These are phyloP conservation scores for Colletotrichum musicola DNA, from an alignment of 2,329 filamentous ascomycete species.

Conservation along the genomic window DNA sequence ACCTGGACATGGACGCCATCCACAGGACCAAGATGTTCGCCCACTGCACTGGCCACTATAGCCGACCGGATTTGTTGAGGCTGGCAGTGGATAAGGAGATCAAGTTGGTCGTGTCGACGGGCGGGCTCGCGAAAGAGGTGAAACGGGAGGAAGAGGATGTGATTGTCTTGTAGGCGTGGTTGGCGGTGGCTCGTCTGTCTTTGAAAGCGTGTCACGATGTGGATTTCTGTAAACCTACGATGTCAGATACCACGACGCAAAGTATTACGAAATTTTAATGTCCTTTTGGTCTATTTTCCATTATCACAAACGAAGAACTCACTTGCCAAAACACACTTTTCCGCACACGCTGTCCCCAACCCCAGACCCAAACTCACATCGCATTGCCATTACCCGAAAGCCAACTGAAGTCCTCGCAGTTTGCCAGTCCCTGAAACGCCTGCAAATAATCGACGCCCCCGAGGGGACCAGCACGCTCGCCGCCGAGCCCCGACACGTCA, in stretches of 20 bases:
- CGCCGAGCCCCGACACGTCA: slow-evolving; percentile 11
- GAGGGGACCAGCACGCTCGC: neutral
- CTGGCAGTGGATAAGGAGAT: slow-evolving; percentile 40
- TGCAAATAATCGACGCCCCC: slow-evolving; percentile 5
- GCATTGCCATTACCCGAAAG: slow-evolving; percentile 1
- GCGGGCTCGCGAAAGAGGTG: neutral
- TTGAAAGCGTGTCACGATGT: neutral
- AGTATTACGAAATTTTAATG: no score
- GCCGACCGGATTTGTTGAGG: slow-evolving; percentile 55
- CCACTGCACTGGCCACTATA: slow-evolving; percentile 53
- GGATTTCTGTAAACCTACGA: no score
- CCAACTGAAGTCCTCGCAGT: slow-evolving; percentile 32
- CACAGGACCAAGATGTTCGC: slow-evolving; percentile 55
- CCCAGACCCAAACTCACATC: neutral
- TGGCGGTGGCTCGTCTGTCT: neutral
- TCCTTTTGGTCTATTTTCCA: no score
- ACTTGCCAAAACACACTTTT: neutral
- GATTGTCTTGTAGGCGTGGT: neutral
- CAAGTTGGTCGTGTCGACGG: neutral
- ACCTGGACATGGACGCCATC: slow-evolving; percentile 61
- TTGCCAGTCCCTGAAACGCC: slow-evolving; percentile 11
- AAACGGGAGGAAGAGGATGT: slow-evolving; percentile 5
- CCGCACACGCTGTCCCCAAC: neutral
- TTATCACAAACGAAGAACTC: no score
- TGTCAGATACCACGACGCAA: no score